Conservation (phyloP, 148 eudicot genomes). For the Mesembryanthemum crystallinum region DNA sequence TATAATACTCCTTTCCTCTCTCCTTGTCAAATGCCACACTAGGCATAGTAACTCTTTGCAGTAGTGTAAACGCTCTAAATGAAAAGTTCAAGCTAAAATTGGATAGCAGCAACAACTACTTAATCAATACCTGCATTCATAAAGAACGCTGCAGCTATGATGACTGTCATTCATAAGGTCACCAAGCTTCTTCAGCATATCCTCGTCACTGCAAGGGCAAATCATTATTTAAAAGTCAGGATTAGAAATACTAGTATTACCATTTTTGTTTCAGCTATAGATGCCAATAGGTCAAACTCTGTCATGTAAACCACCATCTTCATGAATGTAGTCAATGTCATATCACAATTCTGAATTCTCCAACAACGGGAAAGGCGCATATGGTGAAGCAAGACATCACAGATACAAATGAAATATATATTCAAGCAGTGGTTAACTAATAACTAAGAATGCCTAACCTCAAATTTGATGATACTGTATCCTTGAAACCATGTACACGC, state of each 20-base stretch:
- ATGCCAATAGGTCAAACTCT: neutral
- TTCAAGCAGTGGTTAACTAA: neutral
- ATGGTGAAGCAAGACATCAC: neutral
- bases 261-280: neutral
- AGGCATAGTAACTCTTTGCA: neutral
- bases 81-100: neutral
- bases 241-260: neutral
- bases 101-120: neutral
- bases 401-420: neutral
- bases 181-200: slow-evolving; percentile 86
- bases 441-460: slow-evolving; percentile 42
- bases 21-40: neutral
- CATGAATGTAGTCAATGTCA: neutral
- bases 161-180: slow-evolving; percentile 98
- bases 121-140: slow-evolving; percentile 82
- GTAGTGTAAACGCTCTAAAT: neutral
- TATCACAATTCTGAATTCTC: neutral
- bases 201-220: slow-evolving; percentile 76
- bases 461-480: slow-evolving; percentile 68
- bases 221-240: neutral
- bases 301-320: neutral
- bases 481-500: slow-evolving; percentile 92
- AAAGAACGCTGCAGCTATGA: slow-evolving; percentile 85
- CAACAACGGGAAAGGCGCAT: neutral
- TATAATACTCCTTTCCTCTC: neutral